Conservation (phyloP, 2,329 filamentous ascomycete genomes). For the Colletotrichum destructivum region DNA sequence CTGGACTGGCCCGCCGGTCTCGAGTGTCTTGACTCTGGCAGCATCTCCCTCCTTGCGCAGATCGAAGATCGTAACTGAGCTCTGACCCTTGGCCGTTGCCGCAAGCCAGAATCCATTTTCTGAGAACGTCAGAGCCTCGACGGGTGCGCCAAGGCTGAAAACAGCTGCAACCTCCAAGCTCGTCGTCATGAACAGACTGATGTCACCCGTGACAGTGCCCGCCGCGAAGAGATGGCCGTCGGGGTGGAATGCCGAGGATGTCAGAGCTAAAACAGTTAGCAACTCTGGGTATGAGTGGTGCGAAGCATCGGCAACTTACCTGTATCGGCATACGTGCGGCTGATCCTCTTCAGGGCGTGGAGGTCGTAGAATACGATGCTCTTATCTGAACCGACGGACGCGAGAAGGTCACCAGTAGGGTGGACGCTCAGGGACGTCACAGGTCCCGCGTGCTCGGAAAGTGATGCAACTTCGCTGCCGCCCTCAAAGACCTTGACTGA, state of each 20-base stretch:
- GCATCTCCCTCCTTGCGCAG: slow-evolving; percentile 91
- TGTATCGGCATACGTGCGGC: slow-evolving; percentile 84
- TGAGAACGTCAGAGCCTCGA: slow-evolving; percentile 87
- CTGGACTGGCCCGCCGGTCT: slow-evolving; percentile 84
- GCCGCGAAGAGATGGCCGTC: slow-evolving; percentile 95
- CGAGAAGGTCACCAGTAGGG: slow-evolving; percentile 85
- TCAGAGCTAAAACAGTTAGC: slow-evolving; percentile 71
- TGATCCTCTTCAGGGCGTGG: slow-evolving; percentile 75
- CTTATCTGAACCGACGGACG: slow-evolving; percentile 92
- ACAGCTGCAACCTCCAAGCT: slow-evolving; percentile 82
- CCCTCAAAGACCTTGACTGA: slow-evolving; percentile 84
- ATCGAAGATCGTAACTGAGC: slow-evolving; percentile 89
- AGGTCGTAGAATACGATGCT: slow-evolving; percentile 93
- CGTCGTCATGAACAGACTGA: slow-evolving; percentile 92
- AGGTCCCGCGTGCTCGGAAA: slow-evolving; percentile 87
- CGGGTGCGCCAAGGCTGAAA: slow-evolving; percentile 78
- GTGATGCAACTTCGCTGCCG: slow-evolving; percentile 77
- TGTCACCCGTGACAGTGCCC: slow-evolving; percentile 83
- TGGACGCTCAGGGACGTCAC: slow-evolving; percentile 85
- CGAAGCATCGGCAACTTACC: slow-evolving; percentile 24
- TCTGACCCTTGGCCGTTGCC: slow-evolving; percentile 82
- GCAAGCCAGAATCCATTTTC: slow-evolving; percentile 99
- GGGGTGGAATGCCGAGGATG: slow-evolving; percentile 89
- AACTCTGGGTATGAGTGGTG: slow-evolving; percentile 10
- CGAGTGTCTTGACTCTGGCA: slow-evolving; percentile 85